Conservation (phyloP, 2,329 filamentous ascomycete species). For the Cercospora citrullina region DNA sequence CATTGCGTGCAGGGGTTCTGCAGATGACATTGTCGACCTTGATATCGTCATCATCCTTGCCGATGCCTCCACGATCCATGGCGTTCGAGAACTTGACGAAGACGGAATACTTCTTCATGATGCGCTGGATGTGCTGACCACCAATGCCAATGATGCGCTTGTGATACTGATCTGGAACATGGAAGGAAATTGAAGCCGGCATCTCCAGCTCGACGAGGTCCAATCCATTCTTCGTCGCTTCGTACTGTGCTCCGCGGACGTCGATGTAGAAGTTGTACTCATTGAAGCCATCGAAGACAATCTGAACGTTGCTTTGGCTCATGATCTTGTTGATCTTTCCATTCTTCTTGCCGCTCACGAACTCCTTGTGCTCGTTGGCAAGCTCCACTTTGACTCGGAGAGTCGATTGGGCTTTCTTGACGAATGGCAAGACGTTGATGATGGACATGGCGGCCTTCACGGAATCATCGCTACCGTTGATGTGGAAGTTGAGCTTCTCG, state of each 20-base stretch:
- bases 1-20: constrained; percentile 93
- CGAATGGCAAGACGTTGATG: constrained; percentile 87
- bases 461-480: constrained; percentile 93
- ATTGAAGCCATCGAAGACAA: constrained; percentile 98
- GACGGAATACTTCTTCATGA: constrained; percentile 99
- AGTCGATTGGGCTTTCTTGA: constrained; percentile 82
- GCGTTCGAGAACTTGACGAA: constrained; percentile 99
- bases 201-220: constrained; percentile 97
- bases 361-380: constrained; percentile 98
- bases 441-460: constrained; percentile 95
- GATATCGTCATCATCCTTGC: constrained; percentile 95
- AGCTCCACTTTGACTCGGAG: constrained; percentile 98
- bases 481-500: constrained; percentile 88
- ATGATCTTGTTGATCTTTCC: constrained; percentile 99
- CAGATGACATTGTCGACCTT: constrained; percentile 99
- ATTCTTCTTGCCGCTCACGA: constrained; percentile 99
- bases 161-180: constrained; percentile 98
- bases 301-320: constrained; percentile 98
- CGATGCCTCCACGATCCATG: constrained; percentile 92
- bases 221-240: constrained; percentile 89
- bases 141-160: constrained; percentile 99
- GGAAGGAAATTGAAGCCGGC: constrained; percentile 98
- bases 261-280: constrained; percentile 99
- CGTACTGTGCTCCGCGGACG: constrained; percentile 87
- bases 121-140: constrained; percentile 96